These are phyloP conservation scores for Mycena filopes DNA, from an alignment of 768 basidiomycete genomes.

Conservation along the genomic window DNA sequence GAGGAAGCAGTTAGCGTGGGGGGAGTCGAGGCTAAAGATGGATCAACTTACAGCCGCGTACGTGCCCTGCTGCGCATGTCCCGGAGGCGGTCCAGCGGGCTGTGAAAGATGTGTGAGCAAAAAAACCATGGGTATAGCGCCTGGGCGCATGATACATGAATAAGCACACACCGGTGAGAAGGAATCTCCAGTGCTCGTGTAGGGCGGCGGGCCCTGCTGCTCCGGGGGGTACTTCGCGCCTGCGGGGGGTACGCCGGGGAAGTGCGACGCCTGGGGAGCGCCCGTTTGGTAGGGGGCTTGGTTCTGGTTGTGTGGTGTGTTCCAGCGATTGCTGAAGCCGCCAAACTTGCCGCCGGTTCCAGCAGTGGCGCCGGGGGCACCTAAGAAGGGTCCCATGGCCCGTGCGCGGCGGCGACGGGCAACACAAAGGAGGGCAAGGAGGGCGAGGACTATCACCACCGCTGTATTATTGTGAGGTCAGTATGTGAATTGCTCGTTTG, in stretches of 20 bases:
- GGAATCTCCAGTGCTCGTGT: neutral
- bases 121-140: neutral
- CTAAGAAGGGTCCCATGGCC: neutral
- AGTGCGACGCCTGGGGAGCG: neutral
- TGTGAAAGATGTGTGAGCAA: too few species aligned
- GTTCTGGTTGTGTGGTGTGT: conserved; percentile 1
- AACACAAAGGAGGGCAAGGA: neutral
- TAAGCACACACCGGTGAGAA: neutral
- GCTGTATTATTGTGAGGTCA: neutral
- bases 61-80: neutral
- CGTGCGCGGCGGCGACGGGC: neutral
- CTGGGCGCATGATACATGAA: neutral
- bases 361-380: neutral
- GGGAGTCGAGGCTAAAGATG: too few species aligned
- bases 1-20: neutral
- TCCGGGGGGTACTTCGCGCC: conserved; percentile 12
- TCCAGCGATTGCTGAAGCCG: neutral
- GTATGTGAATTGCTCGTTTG: neutral
- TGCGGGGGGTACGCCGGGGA: neutral
- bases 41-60: conserved; percentile 1
- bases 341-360: neutral
- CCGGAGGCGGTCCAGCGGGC: conserved; percentile 9
- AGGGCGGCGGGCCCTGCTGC: conserved; percentile 11
- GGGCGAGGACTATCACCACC: conserved; percentile 2
- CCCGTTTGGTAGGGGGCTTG: neutral